Evolutionary conservation across 2,329 filamentous ascomycete genomes (phyloP).

Genomic region (Trichoderma citrinoviride): DNA sequence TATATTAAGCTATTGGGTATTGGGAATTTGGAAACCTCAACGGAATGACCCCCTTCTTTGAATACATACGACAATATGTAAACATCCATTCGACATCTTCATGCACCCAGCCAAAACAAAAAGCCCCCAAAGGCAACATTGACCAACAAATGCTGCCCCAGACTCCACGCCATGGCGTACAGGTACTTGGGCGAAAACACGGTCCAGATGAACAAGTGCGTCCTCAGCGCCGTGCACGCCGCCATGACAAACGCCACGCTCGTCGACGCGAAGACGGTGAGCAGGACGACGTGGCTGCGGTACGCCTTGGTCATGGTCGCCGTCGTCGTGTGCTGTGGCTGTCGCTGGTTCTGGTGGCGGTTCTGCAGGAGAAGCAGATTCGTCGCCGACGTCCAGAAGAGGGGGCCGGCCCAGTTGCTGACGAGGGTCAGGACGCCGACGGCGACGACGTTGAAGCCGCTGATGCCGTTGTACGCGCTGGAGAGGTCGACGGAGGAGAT

Average conservation of each 20-base stretch:
- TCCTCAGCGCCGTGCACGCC: conserved; percentile 78
- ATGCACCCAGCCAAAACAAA: conserved; percentile 52
- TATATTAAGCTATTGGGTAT: not conserved
- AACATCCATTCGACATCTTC: too few species aligned
- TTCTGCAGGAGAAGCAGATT: conserved; percentile 55
- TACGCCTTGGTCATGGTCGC: conserved; percentile 35
- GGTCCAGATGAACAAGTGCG: conserved; percentile 97
- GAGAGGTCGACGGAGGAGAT: conserved; percentile 95
- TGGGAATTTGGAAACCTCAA: conserved; percentile 5
- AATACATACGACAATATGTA: not conserved
- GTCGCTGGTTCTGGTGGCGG: too few species aligned
- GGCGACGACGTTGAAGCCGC: conserved; percentile 71
- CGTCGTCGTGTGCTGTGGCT: too few species aligned
- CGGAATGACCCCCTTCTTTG: not conserved
- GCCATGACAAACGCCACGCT: conserved; percentile 76
- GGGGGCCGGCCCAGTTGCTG: conserved; percentile 85
- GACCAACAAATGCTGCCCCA: conserved; percentile 74
- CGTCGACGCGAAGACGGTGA: conserved; percentile 68
- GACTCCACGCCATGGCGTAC: conserved; percentile 84
- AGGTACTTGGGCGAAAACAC: conserved; percentile 97
- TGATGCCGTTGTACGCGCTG: conserved; percentile 90
- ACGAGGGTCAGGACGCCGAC: conserved; percentile 84
- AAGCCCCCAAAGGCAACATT: conserved; percentile 63
- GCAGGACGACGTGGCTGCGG: conserved; percentile 55
- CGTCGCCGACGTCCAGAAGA: conserved; percentile 78